These are phyloP conservation scores for Eucalyptus caleyi DNA, from an alignment of 345 rosid species.

Conservation along the genomic window DNA sequence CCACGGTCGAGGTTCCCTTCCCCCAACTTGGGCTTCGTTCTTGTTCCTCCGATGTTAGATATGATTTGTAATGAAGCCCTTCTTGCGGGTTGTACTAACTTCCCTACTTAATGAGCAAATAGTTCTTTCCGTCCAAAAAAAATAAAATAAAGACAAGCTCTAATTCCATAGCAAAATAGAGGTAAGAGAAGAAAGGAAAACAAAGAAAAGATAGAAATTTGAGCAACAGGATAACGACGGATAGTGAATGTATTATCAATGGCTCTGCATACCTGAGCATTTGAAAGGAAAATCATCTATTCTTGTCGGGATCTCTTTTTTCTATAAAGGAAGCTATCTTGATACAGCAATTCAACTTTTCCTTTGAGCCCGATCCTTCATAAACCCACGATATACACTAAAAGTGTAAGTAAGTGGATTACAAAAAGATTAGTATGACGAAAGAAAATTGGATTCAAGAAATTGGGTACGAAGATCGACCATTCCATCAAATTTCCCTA, in stretches of 20 bases:
- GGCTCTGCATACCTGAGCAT: neutral
- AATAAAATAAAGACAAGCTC: neutral
- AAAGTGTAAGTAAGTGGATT: rapidly evolving
- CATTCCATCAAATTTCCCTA: neutral
- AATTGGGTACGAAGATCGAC: neutral
- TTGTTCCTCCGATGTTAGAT: no score
- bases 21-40: no score
- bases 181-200: neutral
- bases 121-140: no score
- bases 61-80: no score
- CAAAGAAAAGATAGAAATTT: neutral
- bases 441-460: neutral
- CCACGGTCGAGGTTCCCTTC: no score
- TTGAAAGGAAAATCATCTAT: neutral
- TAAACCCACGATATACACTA: neutral
- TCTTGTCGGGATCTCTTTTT: neutral
- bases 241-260: neutral
- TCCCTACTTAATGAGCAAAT: no score
- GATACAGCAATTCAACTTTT: neutral
- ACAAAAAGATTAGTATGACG: neutral
- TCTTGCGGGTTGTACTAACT: no score
- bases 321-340: neutral
- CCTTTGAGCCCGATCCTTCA: neutral
- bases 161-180: neutral
- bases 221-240: neutral